Evolutionary conservation across 805 yeast genomes (phyloP).

Genomic region (Suhomyces pyralidae): DNA sequence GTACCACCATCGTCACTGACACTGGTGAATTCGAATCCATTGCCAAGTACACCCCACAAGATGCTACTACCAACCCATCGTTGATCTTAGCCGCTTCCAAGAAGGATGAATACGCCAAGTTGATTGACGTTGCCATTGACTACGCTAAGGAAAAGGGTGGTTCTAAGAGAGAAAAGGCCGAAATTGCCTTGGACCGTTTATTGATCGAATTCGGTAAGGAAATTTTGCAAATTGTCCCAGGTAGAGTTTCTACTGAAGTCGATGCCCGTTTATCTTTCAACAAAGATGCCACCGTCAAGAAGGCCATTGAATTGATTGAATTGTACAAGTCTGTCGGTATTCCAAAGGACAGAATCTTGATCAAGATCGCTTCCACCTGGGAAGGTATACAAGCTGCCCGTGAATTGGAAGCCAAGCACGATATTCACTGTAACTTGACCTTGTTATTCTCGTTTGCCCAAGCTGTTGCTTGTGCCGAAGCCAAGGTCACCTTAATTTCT

Average conservation of each 20-base stretch:
- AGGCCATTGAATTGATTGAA: slow-evolving; percentile 87
- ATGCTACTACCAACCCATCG: slow-evolving; percentile 98
- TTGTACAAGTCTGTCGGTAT: slow-evolving; percentile 86
- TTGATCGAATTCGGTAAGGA: slow-evolving; percentile 95
- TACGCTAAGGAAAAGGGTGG: slow-evolving; percentile 71
- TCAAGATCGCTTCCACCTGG: slow-evolving; percentile 97
- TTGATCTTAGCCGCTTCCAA: slow-evolving; percentile 93
- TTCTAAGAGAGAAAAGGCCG: slow-evolving; percentile 64
- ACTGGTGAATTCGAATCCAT: slow-evolving; percentile 98
- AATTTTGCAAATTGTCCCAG: slow-evolving; percentile 93
- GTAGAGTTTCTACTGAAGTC: slow-evolving; percentile 98
- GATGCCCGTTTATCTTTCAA: slow-evolving; percentile 97
- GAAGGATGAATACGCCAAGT: slow-evolving; percentile 81
- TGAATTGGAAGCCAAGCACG: slow-evolving; percentile 87
- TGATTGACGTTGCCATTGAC: slow-evolving; percentile 87
- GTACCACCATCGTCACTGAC: slow-evolving; percentile 96
- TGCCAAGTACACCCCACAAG: slow-evolving; percentile 98
- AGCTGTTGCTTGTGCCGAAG: slow-evolving; percentile 99
- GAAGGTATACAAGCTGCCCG: slow-evolving; percentile 99
- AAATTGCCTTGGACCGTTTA: slow-evolving; percentile 83
- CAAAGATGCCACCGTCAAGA: slow-evolving; percentile 88
- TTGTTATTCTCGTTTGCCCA: slow-evolving; percentile 91
- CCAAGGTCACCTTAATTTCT: slow-evolving; percentile 89
- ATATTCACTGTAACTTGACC: slow-evolving; percentile 92
- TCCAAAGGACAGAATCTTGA: slow-evolving; percentile 82